A percentile compares a stretch with the other conserved stretches of the same genome.
phyloP scores from a whole-genome alignment of 768 basidiomycete species.

The Calocera viscosa region DNA sequence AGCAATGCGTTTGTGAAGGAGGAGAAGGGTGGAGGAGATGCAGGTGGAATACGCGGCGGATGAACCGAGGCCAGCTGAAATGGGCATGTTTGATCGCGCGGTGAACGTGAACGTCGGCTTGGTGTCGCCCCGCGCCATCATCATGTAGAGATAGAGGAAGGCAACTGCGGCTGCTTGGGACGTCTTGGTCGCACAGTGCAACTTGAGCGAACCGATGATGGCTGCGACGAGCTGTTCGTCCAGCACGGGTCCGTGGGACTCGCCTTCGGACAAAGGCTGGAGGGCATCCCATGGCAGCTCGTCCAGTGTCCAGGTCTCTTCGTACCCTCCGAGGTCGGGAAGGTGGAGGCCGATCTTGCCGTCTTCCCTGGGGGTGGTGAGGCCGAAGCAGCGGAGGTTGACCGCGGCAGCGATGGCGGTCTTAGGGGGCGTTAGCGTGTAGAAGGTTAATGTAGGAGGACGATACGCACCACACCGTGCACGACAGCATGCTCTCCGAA shows the following conservation, averaged over 20 bases:
- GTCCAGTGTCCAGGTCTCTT: constrained; percentile 67
- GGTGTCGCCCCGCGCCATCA: constrained; percentile 40
- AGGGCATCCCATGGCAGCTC: constrained; percentile 68
- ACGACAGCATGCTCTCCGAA: constrained; percentile 99
- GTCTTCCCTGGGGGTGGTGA: constrained; percentile 63
- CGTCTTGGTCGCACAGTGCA: constrained; percentile 29
- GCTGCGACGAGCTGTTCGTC: constrained; percentile 64
- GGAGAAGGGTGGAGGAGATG: constrained; percentile 63
- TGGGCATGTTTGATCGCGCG: constrained; percentile 77
- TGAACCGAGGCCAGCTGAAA: constrained; percentile 92
- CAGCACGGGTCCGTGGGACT: constrained; percentile 50
- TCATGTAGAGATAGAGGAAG: constrained; percentile 91
- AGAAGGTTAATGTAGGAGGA: too few relatives aligned
- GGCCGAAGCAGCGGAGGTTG: constrained; percentile 87
- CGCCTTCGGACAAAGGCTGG: constrained; percentile 39
- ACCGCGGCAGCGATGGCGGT: constrained; percentile 93
- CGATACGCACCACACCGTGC: constrained; percentile 71
- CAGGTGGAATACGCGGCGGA: constrained; percentile 93
- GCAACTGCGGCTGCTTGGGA: constrained; percentile 43
- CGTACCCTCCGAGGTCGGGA: constrained; percentile 63
- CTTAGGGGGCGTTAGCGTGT: too few relatives aligned
- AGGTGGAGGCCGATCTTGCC: constrained; percentile 63
- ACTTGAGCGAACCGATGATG: constrained; percentile 36
- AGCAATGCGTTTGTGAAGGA: constrained; percentile 57
- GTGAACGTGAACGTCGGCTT: constrained; percentile 72